These are phyloP conservation scores for Hypoxylon fragiforme DNA, from an alignment of 495 filamentous ascomycete genomes.

Conservation along the genomic window DNA sequence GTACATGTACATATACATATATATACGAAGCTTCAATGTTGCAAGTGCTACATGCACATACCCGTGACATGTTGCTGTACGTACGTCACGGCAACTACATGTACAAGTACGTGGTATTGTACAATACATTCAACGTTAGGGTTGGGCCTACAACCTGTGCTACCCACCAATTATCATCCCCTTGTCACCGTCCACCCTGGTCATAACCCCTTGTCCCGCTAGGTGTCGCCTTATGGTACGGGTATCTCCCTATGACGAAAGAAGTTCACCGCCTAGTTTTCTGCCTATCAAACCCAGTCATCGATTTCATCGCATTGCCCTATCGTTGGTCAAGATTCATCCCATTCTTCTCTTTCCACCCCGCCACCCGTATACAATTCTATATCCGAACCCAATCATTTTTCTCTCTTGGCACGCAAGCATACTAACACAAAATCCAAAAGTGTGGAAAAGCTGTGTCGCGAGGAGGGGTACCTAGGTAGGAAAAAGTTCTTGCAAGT, in stretches of 20 bases:
- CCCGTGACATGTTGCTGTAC: too few species aligned
- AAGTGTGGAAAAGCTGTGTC: background rate
- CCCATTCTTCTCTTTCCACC: background rate
- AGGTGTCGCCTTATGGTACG: background rate
- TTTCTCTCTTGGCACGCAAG: slow-evolving; percentile 22
- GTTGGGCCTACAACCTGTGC: background rate
- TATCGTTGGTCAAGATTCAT: slow-evolving; percentile 4
- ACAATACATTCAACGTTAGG: background rate
- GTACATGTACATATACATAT: background rate
- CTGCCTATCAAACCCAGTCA: slow-evolving; percentile 16
- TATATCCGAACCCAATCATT: slow-evolving; percentile 25
- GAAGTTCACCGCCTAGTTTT: slow-evolving; percentile 14
- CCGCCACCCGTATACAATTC: slow-evolving; percentile 20
- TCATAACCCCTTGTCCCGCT: background rate
- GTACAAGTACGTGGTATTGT: background rate
- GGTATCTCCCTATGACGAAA: slow-evolving; percentile 22
- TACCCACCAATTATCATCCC: background rate
- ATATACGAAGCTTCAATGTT: too few species aligned
- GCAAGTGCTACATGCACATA: too few species aligned
- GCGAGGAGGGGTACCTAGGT: slow-evolving; percentile 1
- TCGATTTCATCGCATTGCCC: slow-evolving; percentile 15
- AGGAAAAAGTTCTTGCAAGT: background rate
- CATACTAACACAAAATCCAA: slow-evolving; percentile 1
- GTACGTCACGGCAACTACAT: background rate
- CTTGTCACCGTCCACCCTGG: too few species aligned